Conservation (phyloP, 2,329 filamentous ascomycete species). For the Diaporthe ilicicola region DNA sequence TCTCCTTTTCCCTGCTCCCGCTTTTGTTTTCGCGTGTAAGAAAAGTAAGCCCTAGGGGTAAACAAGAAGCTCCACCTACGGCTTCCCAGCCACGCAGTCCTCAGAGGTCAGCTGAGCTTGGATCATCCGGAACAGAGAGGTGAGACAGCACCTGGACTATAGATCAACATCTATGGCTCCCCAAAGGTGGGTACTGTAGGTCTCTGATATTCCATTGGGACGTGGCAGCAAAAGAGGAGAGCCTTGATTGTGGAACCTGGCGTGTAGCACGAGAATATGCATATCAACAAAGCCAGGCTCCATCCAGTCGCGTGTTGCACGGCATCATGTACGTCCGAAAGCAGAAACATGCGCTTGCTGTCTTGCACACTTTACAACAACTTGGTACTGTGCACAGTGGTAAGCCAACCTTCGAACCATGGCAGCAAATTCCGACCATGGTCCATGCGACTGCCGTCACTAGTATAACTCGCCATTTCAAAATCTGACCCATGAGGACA, state of each 20-base stretch:
- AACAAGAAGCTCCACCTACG: neutral
- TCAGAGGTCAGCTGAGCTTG: conserved; percentile 24
- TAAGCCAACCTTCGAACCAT: neutral
- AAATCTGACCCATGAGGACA: too few relatives aligned
- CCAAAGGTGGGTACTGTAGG: neutral
- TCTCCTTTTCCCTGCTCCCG: neutral
- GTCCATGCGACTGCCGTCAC: too few relatives aligned
- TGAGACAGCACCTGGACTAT: neutral
- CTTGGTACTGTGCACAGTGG: too few relatives aligned
- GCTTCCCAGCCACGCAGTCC: neutral
- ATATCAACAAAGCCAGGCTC: too few relatives aligned
- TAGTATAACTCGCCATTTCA: too few relatives aligned
- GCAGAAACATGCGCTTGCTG: neutral
- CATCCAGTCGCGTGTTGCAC: neutral
- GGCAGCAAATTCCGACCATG: too few relatives aligned
- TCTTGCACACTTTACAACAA: neutral
- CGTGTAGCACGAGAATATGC: neutral
- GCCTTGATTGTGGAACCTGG: neutral
- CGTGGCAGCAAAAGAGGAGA: neutral
- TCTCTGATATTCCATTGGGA: neutral
- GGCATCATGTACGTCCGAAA: neutral
- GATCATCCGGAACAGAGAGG: neutral
- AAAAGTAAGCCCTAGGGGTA: conserved; percentile 13
- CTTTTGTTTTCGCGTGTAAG: neutral
- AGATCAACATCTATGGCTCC: neutral